phyloP scores from a whole-genome alignment of 352 stramenopile species.

The Plasmopara viticola region DNA sequence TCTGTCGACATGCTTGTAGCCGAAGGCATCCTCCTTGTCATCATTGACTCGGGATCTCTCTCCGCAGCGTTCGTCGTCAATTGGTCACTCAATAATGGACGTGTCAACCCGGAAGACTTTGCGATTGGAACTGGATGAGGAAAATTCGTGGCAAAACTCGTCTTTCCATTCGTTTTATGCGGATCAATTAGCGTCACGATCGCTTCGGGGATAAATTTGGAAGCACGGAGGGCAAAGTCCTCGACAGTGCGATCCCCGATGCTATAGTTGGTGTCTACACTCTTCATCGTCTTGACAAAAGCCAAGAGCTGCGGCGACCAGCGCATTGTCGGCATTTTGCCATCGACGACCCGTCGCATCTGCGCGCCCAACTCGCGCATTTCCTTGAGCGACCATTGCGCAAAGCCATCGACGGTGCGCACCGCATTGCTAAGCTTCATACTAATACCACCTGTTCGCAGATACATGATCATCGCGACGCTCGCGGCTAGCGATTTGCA shows the following conservation, averaged over 20 bases:
- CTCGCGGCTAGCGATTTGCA: constrained; percentile 17
- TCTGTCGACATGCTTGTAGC: neutral
- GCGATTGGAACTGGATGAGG: neutral
- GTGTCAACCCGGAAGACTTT: constrained; percentile 1
- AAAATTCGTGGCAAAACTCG: neutral
- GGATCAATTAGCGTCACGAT: constrained; percentile 10
- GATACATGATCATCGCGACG: constrained; percentile 13
- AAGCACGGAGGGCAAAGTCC: constrained; percentile 15
- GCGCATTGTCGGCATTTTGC: constrained; percentile 1
- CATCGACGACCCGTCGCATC: constrained; percentile 16
- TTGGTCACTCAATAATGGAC: constrained; percentile 2
- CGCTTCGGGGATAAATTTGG: constrained; percentile 9
- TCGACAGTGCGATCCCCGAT: constrained; percentile 13
- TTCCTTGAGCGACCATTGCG: constrained; percentile 21
- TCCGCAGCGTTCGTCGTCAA: neutral
- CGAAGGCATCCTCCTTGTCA: neutral
- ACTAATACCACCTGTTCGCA: constrained; percentile 15
- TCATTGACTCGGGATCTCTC: constrained; percentile 5
- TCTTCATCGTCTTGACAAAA: constrained; percentile 18
- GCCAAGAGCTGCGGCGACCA: constrained; percentile 11
- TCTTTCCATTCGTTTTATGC: constrained; percentile 2
- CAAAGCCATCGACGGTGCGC: constrained; percentile 11
- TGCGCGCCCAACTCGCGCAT: constrained; percentile 23
- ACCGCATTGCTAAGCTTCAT: constrained; percentile 17
- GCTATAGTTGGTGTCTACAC: constrained; percentile 7